Base-by-base conservation (phyloP, 1,284 basidiomycete genomes). In the Exobasidium cylindrosporum region DNA sequence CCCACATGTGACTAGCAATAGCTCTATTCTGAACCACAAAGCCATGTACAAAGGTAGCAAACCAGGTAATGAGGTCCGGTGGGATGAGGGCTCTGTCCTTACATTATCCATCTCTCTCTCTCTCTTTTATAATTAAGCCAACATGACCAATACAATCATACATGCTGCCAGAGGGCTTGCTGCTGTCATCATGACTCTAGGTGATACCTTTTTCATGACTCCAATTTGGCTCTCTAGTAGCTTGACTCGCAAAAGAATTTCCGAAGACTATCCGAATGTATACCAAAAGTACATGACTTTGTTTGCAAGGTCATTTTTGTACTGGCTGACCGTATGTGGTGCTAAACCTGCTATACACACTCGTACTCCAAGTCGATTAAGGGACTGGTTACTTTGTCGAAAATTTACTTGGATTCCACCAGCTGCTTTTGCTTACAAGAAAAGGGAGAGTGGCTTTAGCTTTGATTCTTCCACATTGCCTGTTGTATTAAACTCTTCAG, bases 381-480 rank as follows among this genome's bases (percentile, higher is more conserved):
- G 53, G 21, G 53, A 55, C 30, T 44, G 53, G 32, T 2, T 55
- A 4, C 26, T 55, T 13, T 55, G 53, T 28, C 14, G 53, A 23
- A 35, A 31, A 35, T 55, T 55, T 28, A 31, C 53, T 5, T 55
- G 53, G 53, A 55, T 55, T 44, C 17, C n/a, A 44, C 53, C 53
- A 17, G 53, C 53, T 13, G 1, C 4, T 14, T 11, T 28, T 11
- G 26, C 21, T 4, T 6, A 21, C 14, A 28, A 50, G 4, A 23
- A 4, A 4, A 21, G 13, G 3, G 30, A 55, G 32, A 24, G 28
- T 3, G 28, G 28, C 17, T 31, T 28, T 24, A 32, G 26, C 17
- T 55, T 55, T 55, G 53, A 55, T 28, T 21, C n/a, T 55, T 30
- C 5, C 4, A 2, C 5, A 6, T 14, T 55, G n/a, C 53, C 53